Conservation (phyloP, 1,284 basidiomycete genomes). For the Singerocomus inundabilis region DNA sequence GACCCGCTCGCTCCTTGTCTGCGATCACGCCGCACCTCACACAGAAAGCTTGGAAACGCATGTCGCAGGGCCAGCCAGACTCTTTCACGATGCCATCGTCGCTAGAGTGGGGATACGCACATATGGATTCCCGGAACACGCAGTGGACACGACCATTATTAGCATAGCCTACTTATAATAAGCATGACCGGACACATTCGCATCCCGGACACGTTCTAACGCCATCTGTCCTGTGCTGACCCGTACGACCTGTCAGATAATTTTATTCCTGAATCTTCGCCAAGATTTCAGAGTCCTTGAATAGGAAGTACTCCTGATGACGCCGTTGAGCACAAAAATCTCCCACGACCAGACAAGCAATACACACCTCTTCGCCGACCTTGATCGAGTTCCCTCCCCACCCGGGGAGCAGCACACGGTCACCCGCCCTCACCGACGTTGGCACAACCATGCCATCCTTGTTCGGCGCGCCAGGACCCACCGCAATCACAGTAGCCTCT, state of each 20-base stretch:
- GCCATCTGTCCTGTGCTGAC: no score
- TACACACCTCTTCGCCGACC: conserved; percentile 90
- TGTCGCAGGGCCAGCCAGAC: no score
- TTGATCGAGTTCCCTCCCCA: conserved; percentile 98
- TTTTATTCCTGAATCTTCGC: conserved; percentile 95
- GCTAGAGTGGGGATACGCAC: conserved; percentile 29
- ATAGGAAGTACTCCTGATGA: conserved; percentile 83
- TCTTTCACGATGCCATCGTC: no score
- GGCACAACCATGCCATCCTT: conserved; percentile 84
- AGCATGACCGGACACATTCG: no score
- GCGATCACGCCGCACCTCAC: no score
- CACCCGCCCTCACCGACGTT: conserved; percentile 81
- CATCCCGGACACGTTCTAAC: no score
- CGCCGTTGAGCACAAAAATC: conserved; percentile 1
- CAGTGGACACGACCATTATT: conserved; percentile 24
- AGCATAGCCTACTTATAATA: no score
- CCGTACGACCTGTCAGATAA: no score
- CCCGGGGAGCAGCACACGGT: conserved; percentile 89
- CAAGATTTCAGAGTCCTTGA: conserved; percentile 94
- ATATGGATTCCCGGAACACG: conserved; percentile 23
- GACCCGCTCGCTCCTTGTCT: no score
- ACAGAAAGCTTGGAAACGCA: no score
- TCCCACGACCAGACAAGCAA: not conserved
- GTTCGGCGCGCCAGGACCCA: conserved; percentile 89
- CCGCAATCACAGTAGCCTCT: conserved; percentile 95